Conservation (phyloP, 139 green algal genomes). For the Pseudopediastrum boryanum region DNA sequence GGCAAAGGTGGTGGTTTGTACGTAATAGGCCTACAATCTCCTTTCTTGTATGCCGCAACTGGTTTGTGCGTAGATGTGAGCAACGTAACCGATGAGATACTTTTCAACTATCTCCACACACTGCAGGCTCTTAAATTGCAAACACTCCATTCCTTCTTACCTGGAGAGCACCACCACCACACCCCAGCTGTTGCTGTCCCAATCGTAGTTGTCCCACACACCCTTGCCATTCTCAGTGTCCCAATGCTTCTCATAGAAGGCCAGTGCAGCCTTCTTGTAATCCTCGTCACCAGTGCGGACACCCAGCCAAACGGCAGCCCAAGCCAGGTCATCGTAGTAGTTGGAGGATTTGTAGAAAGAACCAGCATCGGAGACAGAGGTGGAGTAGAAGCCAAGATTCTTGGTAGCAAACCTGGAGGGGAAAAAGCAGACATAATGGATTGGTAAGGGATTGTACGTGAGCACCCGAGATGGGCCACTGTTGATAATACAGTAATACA, state of each 20-base stretch:
- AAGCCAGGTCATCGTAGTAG: constrained; percentile 38
- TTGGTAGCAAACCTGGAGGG: constrained; percentile 32
- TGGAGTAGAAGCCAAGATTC: constrained; percentile 30
- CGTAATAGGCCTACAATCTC: too few species aligned
- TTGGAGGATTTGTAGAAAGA: constrained; percentile 38
- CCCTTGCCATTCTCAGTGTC: constrained; percentile 16
- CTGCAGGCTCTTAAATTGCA: neutral
- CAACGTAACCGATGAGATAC: neutral
- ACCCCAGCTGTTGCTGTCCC: constrained; percentile 36
- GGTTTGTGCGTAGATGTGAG: neutral
- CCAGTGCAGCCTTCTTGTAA: constrained; percentile 19
- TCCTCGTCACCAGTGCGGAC: constrained; percentile 12
- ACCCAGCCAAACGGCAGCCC: constrained; percentile 8
- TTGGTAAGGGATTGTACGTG: too few species aligned
- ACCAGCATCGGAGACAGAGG: constrained; percentile 26
- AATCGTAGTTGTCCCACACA: constrained; percentile 37
- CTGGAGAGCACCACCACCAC: constrained; percentile 21
- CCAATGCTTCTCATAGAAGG: constrained; percentile 28
- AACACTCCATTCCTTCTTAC: neutral
- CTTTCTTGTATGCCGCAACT: neutral
- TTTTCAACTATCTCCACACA: neutral
- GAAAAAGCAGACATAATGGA: neutral
- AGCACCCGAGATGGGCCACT: too few species aligned
- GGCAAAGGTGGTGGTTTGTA: neutral
- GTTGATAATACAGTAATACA: too few species aligned